A percentile compares a stretch with the other conserved stretches of the same genome.
Evolutionary conservation across 2,329 filamentous ascomycete genomes (phyloP).

Genomic region (Alternaria longipes): DNA sequence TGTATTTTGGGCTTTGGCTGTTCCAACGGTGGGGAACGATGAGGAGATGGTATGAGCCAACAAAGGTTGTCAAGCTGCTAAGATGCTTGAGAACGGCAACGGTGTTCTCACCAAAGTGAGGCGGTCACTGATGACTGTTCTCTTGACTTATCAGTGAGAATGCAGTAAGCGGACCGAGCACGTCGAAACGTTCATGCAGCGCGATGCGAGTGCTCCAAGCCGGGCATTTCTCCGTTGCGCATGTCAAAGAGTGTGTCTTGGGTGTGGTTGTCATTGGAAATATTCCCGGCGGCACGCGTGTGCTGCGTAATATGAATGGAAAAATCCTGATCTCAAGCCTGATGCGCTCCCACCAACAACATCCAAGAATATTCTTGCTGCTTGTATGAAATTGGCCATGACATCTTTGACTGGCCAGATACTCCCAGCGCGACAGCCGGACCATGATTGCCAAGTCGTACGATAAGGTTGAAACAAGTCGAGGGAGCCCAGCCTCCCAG

Average conservation of each 20-base stretch:
- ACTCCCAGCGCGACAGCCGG: slow-evolving; percentile 10
- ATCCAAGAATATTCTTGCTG: slow-evolving; percentile 13
- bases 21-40: slow-evolving; percentile 4
- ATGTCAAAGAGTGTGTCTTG: not conserved
- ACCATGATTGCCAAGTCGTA: slow-evolving; percentile 5
- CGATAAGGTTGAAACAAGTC: slow-evolving; percentile 6
- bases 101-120: slow-evolving; percentile 4
- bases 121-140: slow-evolving; percentile 9
- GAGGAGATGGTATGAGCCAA: slow-evolving; percentile 2
- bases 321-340: slow-evolving; percentile 12
- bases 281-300: slow-evolving; percentile 12
- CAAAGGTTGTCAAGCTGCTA: not conserved
- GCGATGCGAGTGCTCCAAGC: not conserved
- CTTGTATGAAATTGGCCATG: slow-evolving; percentile 15
- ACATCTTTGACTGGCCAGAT: slow-evolving; percentile 20
- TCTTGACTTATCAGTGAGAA: slow-evolving; percentile 6
- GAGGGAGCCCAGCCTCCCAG: slow-evolving; percentile 7
- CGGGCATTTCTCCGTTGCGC: slow-evolving; percentile 4
- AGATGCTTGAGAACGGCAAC: not conserved
- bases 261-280: not conserved
- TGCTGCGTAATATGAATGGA: slow-evolving; percentile 1
- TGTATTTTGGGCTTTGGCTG: slow-evolving; percentile 3
- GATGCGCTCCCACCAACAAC: not conserved
- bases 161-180: slow-evolving; percentile 11
- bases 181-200: slow-evolving; percentile 13